phyloP scores from a whole-genome alignment of 176 grass and related monocot genomes.

The Oryza rufipogon region DNA sequence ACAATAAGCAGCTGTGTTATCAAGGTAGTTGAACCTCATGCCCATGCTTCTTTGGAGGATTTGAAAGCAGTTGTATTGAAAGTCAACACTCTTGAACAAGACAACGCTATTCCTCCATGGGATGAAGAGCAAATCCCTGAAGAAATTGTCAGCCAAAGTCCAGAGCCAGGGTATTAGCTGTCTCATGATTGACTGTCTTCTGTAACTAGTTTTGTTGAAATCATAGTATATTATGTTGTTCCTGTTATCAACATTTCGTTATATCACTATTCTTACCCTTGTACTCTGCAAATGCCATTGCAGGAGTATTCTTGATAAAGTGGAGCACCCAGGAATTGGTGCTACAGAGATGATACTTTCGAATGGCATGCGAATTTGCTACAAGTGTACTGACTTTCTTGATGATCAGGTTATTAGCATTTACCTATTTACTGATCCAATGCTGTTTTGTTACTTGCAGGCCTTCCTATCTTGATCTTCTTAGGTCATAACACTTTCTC shows the following conservation, averaged over 20 bases:
- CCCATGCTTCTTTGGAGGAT: constrained; percentile 83
- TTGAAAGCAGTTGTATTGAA: constrained; percentile 75
- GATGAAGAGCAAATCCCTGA: constrained; percentile 95
- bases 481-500: constrained; percentile 15
- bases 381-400: constrained; percentile 98
- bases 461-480: constrained; percentile 26
- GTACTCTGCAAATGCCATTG: constrained; percentile 31
- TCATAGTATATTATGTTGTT: not conserved
- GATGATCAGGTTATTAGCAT: constrained; percentile 90
- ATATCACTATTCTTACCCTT: constrained; percentile 11
- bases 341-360: constrained; percentile 95
- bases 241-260: constrained; percentile 13
- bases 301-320: constrained; percentile 88
- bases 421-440: not conserved
- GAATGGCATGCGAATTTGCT: constrained; percentile 96
- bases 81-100: constrained; percentile 75
- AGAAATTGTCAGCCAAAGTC: constrained; percentile 88
- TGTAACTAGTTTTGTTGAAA: constrained; percentile 5
- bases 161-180: constrained; percentile 78
- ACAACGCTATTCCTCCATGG: constrained; percentile 77
- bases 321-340: constrained; percentile 79
- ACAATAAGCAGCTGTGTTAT: constrained; percentile 96
- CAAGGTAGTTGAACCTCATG: constrained; percentile 91
- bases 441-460: constrained; percentile 11
- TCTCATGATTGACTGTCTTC: constrained; percentile 28